phyloP scores from a whole-genome alignment of 129 eudicot species.

The Apium graveolens region DNA sequence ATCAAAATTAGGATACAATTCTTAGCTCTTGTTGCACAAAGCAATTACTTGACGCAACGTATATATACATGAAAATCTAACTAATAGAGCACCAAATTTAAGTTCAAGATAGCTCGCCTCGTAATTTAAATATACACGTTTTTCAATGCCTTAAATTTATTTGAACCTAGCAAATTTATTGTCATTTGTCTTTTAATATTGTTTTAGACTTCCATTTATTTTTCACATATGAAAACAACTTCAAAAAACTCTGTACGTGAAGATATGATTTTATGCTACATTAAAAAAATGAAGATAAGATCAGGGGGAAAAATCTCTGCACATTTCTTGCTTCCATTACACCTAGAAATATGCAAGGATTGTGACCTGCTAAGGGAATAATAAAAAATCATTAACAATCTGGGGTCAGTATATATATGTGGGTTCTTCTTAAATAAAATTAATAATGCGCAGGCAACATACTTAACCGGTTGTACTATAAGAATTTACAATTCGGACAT shows the following conservation, averaged over 20 bases:
- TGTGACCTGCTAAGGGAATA: not conserved
- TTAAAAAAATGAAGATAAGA: not conserved
- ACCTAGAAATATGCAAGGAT: not conserved
- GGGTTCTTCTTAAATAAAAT: not conserved
- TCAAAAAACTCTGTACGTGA: not conserved
- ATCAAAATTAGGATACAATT: slow-evolving; percentile 14
- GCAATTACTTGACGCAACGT: not conserved
- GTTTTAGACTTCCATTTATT: not conserved
- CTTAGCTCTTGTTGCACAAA: not conserved
- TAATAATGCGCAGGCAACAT: not conserved
- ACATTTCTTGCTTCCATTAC: not conserved
- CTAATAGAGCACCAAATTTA: not conserved
- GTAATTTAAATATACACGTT: too few species aligned
- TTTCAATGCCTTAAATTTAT: not conserved
- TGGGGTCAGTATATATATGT: not conserved
- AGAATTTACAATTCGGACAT: not conserved
- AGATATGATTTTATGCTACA: not conserved
- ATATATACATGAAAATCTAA: not conserved
- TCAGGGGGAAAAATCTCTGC: not conserved
- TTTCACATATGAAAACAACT: not conserved
- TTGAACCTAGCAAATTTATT: not conserved
- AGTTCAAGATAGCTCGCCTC: not conserved
- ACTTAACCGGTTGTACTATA: not conserved
- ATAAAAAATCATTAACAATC: too few species aligned
- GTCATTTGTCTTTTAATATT: not conserved